Base-by-base conservation (phyloP, 331 rosid species). In the Arachis monticola region DNA sequence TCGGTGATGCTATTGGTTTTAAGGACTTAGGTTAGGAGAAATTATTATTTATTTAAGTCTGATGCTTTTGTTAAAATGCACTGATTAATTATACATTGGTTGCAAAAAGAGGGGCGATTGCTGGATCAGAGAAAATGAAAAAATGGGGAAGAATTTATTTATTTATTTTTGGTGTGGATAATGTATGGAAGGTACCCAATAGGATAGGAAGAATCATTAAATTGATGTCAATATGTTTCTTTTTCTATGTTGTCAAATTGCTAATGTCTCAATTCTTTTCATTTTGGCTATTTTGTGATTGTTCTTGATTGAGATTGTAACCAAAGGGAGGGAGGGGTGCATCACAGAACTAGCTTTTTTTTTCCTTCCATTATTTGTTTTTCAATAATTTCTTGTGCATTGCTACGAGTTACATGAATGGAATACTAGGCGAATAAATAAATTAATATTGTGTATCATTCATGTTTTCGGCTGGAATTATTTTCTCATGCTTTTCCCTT, bases 1-100 rank as follows among this genome's bases (percentile, higher is more conserved):
- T 74, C 87, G 93, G 48, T 91, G 88, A 88, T 48, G 68, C 4
- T 35, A n/a, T 14, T 52, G 53, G 5, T 13, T 78, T 67, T 8
- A 44, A 35, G 66, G 52, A 62, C 48, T 67, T 82, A 78, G 83
- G 66, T 48, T 89, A 82, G 88, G 79, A 57, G 63, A 57, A 45
- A 69, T 80, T 73, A 67, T 75, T 52, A 58, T 75, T 75, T 52
- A 53, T 75, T 66, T 69, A 61, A 64, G 61, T 44, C 5, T 69
- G 66, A 59, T 70, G 71, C 3, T 62, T 65, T 84, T 57, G 57
- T 35, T 84, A 38, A 6, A 72, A 27, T 83, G 69, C 69, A 79
- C 30, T 27, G 30, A 27, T 82, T 84, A 51, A 73, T 80, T 75
- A 62, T 59, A 75, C 77, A 59, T 53, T 67, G 45, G 50, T 58